Conservation (phyloP, 225 moss, liverwort and hornwort genomes). For the Marchantia polymorpha region DNA sequence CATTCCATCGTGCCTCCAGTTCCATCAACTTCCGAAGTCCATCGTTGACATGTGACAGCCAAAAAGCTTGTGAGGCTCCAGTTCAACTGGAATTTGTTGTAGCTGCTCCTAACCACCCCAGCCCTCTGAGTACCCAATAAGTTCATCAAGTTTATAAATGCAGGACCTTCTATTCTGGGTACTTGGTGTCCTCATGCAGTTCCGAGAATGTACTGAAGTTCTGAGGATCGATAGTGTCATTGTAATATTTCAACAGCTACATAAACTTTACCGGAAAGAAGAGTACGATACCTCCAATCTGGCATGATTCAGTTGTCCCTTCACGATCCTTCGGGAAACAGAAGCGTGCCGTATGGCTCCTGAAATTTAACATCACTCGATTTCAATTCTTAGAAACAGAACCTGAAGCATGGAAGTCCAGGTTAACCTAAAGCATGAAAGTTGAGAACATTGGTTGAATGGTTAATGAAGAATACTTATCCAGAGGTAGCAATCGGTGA, state of each 20-base stretch:
- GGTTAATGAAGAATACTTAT: constrained; percentile 27
- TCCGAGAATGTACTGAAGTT: neutral
- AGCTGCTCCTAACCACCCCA: too few relatives aligned
- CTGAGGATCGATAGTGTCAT: neutral
- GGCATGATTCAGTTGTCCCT: constrained; percentile 42
- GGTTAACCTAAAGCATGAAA: neutral
- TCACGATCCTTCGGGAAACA: constrained; percentile 35
- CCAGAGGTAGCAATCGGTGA: constrained; percentile 37
- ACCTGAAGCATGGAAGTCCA: neutral
- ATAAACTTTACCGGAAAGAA: neutral
- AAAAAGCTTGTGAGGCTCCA: neutral
- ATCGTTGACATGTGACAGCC: neutral
- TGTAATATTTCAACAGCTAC: neutral
- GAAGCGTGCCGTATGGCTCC: constrained; percentile 35
- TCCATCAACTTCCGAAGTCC: constrained; percentile 23
- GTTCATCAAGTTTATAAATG: neutral
- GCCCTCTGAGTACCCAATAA: too few relatives aligned
- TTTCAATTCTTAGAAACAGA: neutral
- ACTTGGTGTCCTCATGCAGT: neutral
- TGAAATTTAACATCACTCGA: neutral
- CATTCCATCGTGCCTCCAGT: constrained; percentile 27
- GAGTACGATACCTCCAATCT: constrained; percentile 28
- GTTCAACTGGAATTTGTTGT: too few relatives aligned
- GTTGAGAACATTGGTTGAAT: neutral
- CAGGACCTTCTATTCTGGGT: neutral